phyloP scores from a whole-genome alignment of 208 protist species.

The Blastocrithidia nonstop region DNA sequence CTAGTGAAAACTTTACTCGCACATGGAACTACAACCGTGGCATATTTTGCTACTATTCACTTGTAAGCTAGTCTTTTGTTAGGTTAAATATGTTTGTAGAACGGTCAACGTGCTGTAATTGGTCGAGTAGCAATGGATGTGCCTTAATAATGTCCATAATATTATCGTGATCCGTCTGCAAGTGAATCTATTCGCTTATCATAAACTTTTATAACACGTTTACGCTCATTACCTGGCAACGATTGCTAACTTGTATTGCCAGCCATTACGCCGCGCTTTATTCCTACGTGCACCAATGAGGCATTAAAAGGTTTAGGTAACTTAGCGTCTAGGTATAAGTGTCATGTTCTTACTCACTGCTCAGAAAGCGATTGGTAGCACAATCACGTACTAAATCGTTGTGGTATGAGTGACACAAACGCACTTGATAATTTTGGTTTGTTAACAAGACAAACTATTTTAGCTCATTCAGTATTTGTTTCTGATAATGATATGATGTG shows the following conservation, averaged over 20 bases:
- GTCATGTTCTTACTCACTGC: conserved; percentile 63
- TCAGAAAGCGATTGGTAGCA: conserved; percentile 83
- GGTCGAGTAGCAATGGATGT: conserved; percentile 88
- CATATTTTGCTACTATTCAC: conserved; percentile 87
- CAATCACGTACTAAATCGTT: conserved; percentile 75
- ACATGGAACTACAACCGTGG: conserved; percentile 84
- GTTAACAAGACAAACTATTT: conserved; percentile 54
- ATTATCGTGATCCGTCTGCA: conserved; percentile 77
- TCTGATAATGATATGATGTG: conserved; percentile 68
- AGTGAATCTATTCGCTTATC: conserved; percentile 39
- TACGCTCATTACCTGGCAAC: conserved; percentile 31
- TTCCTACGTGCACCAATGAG: conserved; percentile 77
- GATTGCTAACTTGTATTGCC: conserved; percentile 43
- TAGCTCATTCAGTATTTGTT: conserved; percentile 81
- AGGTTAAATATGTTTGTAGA: conserved; percentile 48
- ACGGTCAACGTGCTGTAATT: conserved; percentile 80
- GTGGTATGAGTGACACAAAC: conserved; percentile 68
- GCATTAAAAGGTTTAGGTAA: conserved; percentile 66
- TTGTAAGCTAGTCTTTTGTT: conserved; percentile 58
- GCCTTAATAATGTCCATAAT: conserved; percentile 58
- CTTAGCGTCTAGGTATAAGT: conserved; percentile 52
- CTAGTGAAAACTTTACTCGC: conserved; percentile 55
- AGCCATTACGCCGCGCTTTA: conserved; percentile 88
- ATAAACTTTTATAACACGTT: conserved; percentile 42
- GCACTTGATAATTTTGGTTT: conserved; percentile 76